Percentiles rank a stretch among this genome's conserved stretches.
These are phyloP conservation scores for Graphilbum fragrans DNA, from an alignment of 2,329 filamentous ascomycete genomes.

Conservation along the genomic window DNA sequence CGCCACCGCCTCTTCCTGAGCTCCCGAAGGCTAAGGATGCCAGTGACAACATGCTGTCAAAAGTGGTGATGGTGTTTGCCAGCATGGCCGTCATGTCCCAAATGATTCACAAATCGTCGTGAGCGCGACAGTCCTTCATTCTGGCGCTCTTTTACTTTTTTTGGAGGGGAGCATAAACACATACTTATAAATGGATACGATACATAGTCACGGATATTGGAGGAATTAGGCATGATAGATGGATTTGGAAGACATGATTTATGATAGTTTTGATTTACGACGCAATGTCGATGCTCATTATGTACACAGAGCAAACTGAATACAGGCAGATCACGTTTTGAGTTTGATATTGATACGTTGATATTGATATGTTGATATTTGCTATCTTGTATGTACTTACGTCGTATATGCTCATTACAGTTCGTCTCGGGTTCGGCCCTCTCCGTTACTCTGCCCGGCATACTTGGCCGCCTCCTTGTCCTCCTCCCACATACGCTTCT, in stretches of 20 bases:
- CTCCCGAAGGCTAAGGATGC: background rate
- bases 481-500: constrained; percentile 51
- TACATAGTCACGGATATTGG: no score
- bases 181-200: no score
- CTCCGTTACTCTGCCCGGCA: constrained; percentile 2
- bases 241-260: no score
- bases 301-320: no score
- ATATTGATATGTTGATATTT: no score
- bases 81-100: constrained; percentile 15
- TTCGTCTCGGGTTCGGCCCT: constrained; percentile 15
- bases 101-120: constrained; percentile 9
- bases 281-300: no score
- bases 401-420: constrained; percentile 8
- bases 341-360: no score
- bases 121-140: background rate
- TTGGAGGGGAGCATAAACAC: no score
- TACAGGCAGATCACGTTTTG: no score
- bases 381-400: background rate
- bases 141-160: no score
- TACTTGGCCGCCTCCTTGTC: constrained; percentile 11
- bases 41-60: constrained; percentile 10
- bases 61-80: constrained; percentile 18
- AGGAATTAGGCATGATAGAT: no score
- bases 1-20: background rate
- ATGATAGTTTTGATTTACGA: no score